Evolutionary conservation across 169 alveolate genomes (phyloP).

Genomic region (Eimeria maxima): DNA sequence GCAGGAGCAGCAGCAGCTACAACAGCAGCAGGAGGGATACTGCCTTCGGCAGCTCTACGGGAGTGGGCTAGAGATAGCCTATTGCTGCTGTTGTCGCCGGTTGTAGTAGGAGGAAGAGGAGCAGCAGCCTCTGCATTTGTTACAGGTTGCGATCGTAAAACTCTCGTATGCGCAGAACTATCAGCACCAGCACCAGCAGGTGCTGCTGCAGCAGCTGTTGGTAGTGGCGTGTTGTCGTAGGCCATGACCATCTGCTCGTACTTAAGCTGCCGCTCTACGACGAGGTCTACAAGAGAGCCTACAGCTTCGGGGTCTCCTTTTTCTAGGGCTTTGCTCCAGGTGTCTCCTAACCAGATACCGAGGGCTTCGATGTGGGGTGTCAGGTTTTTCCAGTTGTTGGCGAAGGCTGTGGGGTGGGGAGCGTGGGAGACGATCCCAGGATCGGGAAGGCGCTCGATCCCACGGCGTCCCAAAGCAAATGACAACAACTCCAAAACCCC

Average conservation of each 20-base stretch:
- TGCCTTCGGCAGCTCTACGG: not conserved
- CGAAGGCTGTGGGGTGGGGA: constrained; percentile 6
- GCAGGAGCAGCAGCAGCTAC: not conserved
- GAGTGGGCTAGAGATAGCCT: not conserved
- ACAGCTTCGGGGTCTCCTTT: constrained; percentile 50
- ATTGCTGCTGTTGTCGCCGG: not conserved
- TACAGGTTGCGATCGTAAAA: no score
- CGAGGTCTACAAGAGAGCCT: constrained; percentile 15
- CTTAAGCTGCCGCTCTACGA: constrained; percentile 12
- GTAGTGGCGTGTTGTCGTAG: not conserved
- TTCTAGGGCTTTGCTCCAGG: constrained; percentile 28
- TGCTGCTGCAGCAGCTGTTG: not conserved
- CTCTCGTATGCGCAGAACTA: no score
- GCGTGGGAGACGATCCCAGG: constrained; percentile 11
- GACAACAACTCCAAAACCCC: constrained; percentile 20
- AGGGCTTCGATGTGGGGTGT: constrained; percentile 22
- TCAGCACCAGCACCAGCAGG: constrained; percentile 35
- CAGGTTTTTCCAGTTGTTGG: constrained; percentile 22
- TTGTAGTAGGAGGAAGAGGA: not conserved
- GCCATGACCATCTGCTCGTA: constrained; percentile 15
- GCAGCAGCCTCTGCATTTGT: not conserved
- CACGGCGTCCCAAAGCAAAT: constrained; percentile 1
- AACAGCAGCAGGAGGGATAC: not conserved
- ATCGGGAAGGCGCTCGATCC: constrained; percentile 57
- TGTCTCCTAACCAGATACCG: constrained; percentile 52